Base-by-base conservation (phyloP, 2,329 filamentous ascomycete genomes). In the Epichloe aotearoae region DNA sequence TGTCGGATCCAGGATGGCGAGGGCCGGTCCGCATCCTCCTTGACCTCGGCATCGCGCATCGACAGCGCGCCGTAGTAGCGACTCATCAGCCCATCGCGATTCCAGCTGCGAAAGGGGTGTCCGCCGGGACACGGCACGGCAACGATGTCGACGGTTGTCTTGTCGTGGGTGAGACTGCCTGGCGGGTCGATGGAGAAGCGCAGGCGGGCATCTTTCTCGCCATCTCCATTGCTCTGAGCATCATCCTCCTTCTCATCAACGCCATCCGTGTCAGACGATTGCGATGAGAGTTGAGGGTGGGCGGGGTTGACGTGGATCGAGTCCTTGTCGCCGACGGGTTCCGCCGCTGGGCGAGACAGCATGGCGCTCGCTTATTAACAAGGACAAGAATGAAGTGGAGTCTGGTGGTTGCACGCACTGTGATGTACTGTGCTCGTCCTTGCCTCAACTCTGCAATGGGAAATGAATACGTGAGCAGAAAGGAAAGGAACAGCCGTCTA, bases 71-170 rank as follows among this genome's bases (percentile, higher is more conserved):
- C 67, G 52, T 74, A 74, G 55, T 74, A 75, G 26, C 68, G 69
- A 2, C 73, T 68, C 39, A 69, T 67, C 1, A 76, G 66, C 1
- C 70, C 73, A 47, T 76, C 73, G 14, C 73, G 67, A 34, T 66
- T 72, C 76, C 76, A 79, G 20, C 74, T 77, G 23, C 72, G 67
- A n/a, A 76, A 60, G 1, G 74, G 67, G 39, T 77, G 70, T 0
- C 72, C 75, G 0, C 75, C 76, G 0, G 75, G 71, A 53, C 76
- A 79, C 0, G 76, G 74, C 5, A 79, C 70, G 5, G 74, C 69
- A 39, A 79, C 66, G 42, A 79, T 65, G 50, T 79, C 76, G 45
- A 77, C 74, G 3, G 65, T 69, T 1, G 76, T 79, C 56, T 77
- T 69, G 52, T 79, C 76, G 55, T 77, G 62, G 3, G 67, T 69